Evolutionary conservation across 1,139 yeast species (phyloP).

Genomic region (Sugiyamaella xylanicola): DNA sequence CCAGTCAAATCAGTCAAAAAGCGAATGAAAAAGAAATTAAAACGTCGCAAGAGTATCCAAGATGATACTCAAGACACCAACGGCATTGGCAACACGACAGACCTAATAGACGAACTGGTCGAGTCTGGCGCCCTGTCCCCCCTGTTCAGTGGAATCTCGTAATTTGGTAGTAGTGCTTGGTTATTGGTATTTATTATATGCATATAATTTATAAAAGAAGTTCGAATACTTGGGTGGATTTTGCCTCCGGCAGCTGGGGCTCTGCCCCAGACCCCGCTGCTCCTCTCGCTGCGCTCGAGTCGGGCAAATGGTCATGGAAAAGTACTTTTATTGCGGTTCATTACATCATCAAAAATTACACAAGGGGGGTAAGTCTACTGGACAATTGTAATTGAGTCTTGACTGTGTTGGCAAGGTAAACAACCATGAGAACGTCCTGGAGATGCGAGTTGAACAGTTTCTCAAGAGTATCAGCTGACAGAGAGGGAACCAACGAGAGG

Average conservation of each 20-base stretch:
- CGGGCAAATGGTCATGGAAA: neutral
- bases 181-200: constrained; percentile 17
- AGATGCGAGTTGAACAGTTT: constrained; percentile 69
- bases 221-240: neutral
- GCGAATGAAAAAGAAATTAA: constrained; percentile 28
- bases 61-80: constrained; percentile 21
- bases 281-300: neutral
- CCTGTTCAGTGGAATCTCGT: constrained; percentile 37
- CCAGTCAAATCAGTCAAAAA: constrained; percentile 36
- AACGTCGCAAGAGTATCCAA: constrained; percentile 30
- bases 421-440: constrained; percentile 83
- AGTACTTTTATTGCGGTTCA: constrained; percentile 7
- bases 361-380: constrained; percentile 66
- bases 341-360: constrained; percentile 31
- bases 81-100: constrained; percentile 27
- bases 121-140: constrained; percentile 45
- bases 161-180: constrained; percentile 1
- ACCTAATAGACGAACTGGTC: constrained; percentile 42
- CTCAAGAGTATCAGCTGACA: constrained; percentile 60
- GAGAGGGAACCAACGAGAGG: constrained; percentile 63
- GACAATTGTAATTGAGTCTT: constrained; percentile 83
- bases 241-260: neutral
- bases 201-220: constrained; percentile 13
- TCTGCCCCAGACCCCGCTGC: neutral
- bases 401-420: constrained; percentile 79